These are phyloP conservation scores for Phytophthora citrophthora DNA, from an alignment of 352 stramenopile genomes.

Conservation along the genomic window DNA sequence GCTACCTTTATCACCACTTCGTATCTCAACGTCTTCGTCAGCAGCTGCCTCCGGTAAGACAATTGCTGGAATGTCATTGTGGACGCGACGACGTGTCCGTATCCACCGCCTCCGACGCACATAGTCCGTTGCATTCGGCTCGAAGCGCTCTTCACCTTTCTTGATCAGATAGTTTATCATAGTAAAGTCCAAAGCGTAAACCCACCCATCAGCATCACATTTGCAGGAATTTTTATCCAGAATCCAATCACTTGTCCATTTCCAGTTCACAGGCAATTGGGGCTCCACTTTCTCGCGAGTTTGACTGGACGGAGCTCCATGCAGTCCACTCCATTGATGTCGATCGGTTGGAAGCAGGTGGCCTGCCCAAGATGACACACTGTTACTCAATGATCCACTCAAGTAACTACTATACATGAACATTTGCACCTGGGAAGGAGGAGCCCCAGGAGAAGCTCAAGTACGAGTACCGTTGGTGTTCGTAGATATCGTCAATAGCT, in stretches of 20 bases:
- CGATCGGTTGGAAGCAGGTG: slow-evolving; percentile 76
- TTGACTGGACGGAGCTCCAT: slow-evolving; percentile 68
- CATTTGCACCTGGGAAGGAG: slow-evolving; percentile 51
- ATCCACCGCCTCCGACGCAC: slow-evolving; percentile 74
- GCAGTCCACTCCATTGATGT: slow-evolving; percentile 59
- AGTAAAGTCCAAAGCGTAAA: slow-evolving; percentile 82
- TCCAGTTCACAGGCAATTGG: slow-evolving; percentile 69
- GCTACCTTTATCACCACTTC: slow-evolving; percentile 30
- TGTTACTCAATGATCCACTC: too few species aligned
- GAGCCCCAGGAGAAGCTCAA: slow-evolving; percentile 78
- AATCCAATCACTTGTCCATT: slow-evolving; percentile 68
- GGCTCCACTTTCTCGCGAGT: slow-evolving; percentile 64
- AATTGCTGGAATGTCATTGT: slow-evolving; percentile 12
- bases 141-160: slow-evolving; percentile 54
- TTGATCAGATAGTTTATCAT: slow-evolving; percentile 79
- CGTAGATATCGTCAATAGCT: slow-evolving; percentile 78
- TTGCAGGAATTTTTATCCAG: slow-evolving; percentile 58
- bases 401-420: too few species aligned
- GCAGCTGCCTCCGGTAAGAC: not conserved
- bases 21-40: slow-evolving; percentile 22
- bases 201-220: slow-evolving; percentile 73
- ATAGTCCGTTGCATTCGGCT: slow-evolving; percentile 69
- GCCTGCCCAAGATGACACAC: slow-evolving; percentile 20
- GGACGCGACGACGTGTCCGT: slow-evolving; percentile 50
- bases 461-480: slow-evolving; percentile 86